Evolutionary conservation across 2,329 filamentous ascomycete species (phyloP).

Genomic region (Sordariomycetes sp.): DNA sequence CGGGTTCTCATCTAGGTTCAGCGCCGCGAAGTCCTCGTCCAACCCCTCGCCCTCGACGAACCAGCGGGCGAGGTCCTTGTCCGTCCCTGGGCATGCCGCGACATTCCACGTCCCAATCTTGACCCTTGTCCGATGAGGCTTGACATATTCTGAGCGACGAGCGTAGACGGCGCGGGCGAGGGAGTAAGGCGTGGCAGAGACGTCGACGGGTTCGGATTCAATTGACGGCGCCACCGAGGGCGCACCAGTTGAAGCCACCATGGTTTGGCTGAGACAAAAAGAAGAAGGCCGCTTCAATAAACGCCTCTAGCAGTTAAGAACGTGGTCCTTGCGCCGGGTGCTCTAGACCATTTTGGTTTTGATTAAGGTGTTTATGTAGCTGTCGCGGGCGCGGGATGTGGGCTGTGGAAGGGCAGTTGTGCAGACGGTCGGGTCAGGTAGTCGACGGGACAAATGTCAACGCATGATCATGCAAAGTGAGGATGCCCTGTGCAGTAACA

Average conservation of each 20-base stretch:
- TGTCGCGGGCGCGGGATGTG: constrained; percentile 6
- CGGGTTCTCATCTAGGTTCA: constrained; percentile 33
- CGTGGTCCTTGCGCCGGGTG: neutral
- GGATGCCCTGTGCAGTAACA: neutral
- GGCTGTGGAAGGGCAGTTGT: neutral
- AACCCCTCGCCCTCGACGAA: constrained; percentile 72
- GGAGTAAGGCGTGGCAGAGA: constrained; percentile 37
- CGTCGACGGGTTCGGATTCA: constrained; percentile 32
- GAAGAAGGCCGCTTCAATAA: neutral
- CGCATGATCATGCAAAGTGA: neutral
- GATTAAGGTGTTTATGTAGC: constrained; percentile 7
- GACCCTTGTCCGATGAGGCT: constrained; percentile 64
- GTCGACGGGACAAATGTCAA: neutral
- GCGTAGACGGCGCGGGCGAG: constrained; percentile 60
- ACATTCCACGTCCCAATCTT: constrained; percentile 97
- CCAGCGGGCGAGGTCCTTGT: constrained; percentile 83
- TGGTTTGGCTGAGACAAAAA: constrained; percentile 7
- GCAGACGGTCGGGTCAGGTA: neutral
- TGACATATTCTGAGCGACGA: constrained; percentile 70
- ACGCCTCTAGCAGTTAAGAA: neutral
- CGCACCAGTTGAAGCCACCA: constrained; percentile 16
- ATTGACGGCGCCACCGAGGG: constrained; percentile 19
- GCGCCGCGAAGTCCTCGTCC: constrained; percentile 49
- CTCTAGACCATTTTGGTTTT: constrained; percentile 1
- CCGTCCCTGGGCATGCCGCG: constrained; percentile 72